These are phyloP conservation scores for Jacaranda mimosifolia DNA, from an alignment of 257 asterid species.

Conservation along the genomic window DNA sequence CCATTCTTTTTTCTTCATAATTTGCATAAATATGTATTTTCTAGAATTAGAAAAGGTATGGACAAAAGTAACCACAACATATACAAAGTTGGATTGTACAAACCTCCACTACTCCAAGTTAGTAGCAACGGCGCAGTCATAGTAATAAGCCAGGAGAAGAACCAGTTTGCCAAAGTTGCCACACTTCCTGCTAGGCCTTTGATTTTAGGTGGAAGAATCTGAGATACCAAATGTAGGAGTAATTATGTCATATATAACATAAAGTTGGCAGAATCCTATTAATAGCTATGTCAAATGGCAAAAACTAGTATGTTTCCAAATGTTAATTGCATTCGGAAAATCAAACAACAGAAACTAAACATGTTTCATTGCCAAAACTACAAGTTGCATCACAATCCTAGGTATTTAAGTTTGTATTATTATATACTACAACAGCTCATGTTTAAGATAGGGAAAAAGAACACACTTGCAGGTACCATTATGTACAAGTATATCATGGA, in stretches of 20 bases:
- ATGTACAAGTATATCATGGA: no score
- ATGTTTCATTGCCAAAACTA: background rate
- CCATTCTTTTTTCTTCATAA: background rate
- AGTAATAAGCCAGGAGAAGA: slow-evolving; percentile 56
- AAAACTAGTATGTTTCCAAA: background rate
- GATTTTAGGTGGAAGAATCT: slow-evolving; percentile 79
- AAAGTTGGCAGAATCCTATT: background rate
- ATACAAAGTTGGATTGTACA: slow-evolving; percentile 12
- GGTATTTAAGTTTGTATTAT: background rate
- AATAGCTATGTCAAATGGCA: background rate
- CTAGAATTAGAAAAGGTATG: background rate
- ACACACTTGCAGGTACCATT: no score
- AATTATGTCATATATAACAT: background rate
- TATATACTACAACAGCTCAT: no score
- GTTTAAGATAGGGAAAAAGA: no score
- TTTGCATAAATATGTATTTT: background rate
- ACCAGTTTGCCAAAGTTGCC: slow-evolving; percentile 64
- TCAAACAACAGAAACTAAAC: background rate
- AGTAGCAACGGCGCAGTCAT: slow-evolving; percentile 70
- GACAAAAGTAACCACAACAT: background rate
- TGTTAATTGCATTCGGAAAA: background rate
- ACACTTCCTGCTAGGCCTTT: slow-evolving; percentile 75
- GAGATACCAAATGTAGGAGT: slow-evolving; percentile 28
- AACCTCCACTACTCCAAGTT: slow-evolving; percentile 78
- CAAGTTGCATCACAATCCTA: background rate